Evolutionary conservation across 2,329 filamentous ascomycete genomes (phyloP), one percentile per base, ranked within the genome.

Genomic region (Salinomyces thailandicus): DNA sequence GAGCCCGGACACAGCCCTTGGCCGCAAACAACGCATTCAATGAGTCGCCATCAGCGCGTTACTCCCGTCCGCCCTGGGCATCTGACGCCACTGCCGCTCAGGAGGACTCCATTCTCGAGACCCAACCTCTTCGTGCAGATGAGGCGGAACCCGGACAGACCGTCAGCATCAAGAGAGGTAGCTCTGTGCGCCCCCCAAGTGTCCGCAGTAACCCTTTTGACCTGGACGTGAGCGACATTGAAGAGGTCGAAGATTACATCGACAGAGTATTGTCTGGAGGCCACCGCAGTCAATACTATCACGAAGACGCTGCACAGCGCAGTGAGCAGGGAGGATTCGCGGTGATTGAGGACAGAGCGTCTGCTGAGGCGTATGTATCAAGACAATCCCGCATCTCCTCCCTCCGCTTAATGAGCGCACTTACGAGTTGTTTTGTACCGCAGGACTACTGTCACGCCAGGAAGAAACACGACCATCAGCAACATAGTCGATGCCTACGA

Each of bases 401-500:
- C 33, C 45, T 45, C 50, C 53, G 48, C 44, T 36, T 51, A 22
- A 42, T 54, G 51, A 55, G 45, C 42, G 41, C 53, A 57, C 51
- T 57, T 55, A 57, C 54, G 45, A 57, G 48, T 43, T 48, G 42
- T 45, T 53, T 54, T 39, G 43, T 45, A 38, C 38, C 41, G 46
- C 48, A 55, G 52, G 42, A 38, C 36, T 18, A 41, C 33, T 14
- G 31, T 33, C 28, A 43, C 42, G 19, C 34, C 32, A 14, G 44
- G 48, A 24, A 43, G 42, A 27, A 48, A 52, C 30, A 44, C 47
- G 14, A 51, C 52, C 4, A 42, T 55, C 31, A 38, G 35, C 17
- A 43, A 43, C 13, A 49, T 56, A 31, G 28, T 53, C 27, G 46
- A 45, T 9, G 38, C 36, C n/a, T 57, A 57, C 37, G 48, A 50